Percentiles rank a stretch among this genome's conserved stretches.
Evolutionary conservation across 2,329 filamentous ascomycete species (phyloP).

Genomic region (Fusarium bulbicola): DNA sequence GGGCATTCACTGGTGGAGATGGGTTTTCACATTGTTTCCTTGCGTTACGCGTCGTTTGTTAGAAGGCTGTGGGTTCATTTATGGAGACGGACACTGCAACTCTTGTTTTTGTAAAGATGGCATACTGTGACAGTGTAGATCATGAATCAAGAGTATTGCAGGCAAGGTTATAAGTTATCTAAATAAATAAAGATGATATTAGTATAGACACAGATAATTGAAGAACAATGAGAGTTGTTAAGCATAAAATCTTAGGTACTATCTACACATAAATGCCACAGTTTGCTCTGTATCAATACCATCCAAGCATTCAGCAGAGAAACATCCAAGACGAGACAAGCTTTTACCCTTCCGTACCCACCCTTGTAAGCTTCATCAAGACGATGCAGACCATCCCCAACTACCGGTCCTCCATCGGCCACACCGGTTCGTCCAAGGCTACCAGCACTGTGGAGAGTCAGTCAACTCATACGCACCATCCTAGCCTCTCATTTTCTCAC

Average conservation of each 20-base stretch:
- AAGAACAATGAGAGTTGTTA: neutral
- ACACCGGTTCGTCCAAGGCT: constrained; percentile 2
- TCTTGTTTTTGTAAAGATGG: neutral
- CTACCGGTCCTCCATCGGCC: neutral
- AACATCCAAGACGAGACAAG: constrained; percentile 21
- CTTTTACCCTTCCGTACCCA: neutral
- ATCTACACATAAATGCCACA: neutral
- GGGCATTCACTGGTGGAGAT: neutral
- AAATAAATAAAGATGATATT: neutral
- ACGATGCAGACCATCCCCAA: neutral
- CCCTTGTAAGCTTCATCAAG: constrained; percentile 15
- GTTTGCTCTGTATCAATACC: neutral
- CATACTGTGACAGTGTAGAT: neutral
- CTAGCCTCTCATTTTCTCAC: neutral
- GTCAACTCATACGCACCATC: neutral
- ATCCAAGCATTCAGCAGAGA: constrained; percentile 10
- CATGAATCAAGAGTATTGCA: neutral
- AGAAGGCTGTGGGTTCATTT: constrained; percentile 12
- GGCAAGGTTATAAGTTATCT: too few relatives aligned
- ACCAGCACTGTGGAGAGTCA: neutral
- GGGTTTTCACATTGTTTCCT: neutral
- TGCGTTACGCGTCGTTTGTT: constrained; percentile 25
- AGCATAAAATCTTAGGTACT: neutral
- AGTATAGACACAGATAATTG: too few relatives aligned
- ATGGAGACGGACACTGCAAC: neutral